Evolutionary conservation across 805 yeast species (phyloP).

Genomic region (Yamadazyma olivae): DNA sequence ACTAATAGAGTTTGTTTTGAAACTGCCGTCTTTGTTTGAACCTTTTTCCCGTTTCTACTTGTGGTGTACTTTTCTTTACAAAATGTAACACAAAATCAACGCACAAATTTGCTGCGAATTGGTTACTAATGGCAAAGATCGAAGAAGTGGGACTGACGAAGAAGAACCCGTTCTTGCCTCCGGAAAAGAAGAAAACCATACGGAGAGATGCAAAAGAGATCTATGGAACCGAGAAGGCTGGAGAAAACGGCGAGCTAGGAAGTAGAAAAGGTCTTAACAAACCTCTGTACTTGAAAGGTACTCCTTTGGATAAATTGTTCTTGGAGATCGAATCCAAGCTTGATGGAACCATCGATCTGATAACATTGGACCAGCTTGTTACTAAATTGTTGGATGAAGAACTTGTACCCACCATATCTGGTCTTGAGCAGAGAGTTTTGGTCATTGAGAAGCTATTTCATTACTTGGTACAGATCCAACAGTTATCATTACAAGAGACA

Average conservation of each 20-base stretch:
- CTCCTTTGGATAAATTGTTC: conserved; percentile 36
- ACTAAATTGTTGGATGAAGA: conserved; percentile 5
- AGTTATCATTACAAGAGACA: conserved; percentile 23
- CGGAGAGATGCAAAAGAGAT: conserved; percentile 29
- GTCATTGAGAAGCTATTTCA: conserved; percentile 32
- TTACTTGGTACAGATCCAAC: conserved; percentile 38
- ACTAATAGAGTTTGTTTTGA: too few relatives aligned
- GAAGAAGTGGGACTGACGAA: conserved; percentile 2
- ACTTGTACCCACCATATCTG: conserved; percentile 3
- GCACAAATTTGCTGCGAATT: background rate
- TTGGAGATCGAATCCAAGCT: conserved; percentile 23
- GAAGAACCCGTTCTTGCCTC: conserved; percentile 32
- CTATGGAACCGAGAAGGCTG: conserved; percentile 18
- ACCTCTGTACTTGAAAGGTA: conserved; percentile 23
- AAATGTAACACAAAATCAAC: too few relatives aligned
- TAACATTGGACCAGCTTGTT: conserved; percentile 16
- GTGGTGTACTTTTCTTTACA: too few relatives aligned
- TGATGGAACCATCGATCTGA: conserved; percentile 20
- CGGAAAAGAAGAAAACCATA: conserved; percentile 23
- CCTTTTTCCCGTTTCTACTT: too few relatives aligned
- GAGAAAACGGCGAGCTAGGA: too few relatives aligned
- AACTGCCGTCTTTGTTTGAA: too few relatives aligned
- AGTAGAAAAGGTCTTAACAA: conserved; percentile 30
- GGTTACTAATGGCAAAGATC: background rate
- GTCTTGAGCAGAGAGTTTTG: conserved; percentile 8